Conservation (phyloP, 148 eudicot genomes). For the Chenopodium berlandieri region DNA sequence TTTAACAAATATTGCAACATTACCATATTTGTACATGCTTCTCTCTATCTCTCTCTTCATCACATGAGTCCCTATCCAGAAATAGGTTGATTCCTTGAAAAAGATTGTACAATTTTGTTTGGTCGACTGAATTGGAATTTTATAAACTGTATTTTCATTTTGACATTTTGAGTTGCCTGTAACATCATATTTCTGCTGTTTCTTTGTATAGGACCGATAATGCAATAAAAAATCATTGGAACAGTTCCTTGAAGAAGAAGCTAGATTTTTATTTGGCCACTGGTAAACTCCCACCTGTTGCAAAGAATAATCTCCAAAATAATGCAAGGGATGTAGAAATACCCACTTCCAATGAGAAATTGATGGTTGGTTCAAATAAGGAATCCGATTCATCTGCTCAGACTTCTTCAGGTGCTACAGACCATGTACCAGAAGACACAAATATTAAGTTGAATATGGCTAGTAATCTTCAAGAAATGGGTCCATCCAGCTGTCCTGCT, state of each 20-base stretch:
- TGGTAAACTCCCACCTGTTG: slow-evolving; percentile 78
- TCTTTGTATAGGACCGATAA: slow-evolving; percentile 76
- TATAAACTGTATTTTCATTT: background rate
- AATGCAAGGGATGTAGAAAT: slow-evolving; percentile 40
- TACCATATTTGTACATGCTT: too few relatives aligned
- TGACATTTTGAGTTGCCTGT: background rate
- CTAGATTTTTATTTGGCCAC: slow-evolving; percentile 79
- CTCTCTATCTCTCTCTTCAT: too few relatives aligned
- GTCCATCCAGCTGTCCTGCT: slow-evolving; percentile 32
- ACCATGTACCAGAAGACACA: slow-evolving; percentile 44
- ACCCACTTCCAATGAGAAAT: slow-evolving; percentile 38
- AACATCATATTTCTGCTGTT: slow-evolving; percentile 1
- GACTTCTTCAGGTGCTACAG: slow-evolving; percentile 61
- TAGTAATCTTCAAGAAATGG: slow-evolving; percentile 28
- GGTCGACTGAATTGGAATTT: background rate
- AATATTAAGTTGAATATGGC: slow-evolving; percentile 41
- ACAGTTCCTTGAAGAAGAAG: slow-evolving; percentile 97
- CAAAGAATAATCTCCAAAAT: slow-evolving; percentile 47
- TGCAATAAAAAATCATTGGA: slow-evolving; percentile 98
- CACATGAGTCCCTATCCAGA: too few relatives aligned
- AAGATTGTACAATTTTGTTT: too few relatives aligned
- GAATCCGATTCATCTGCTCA: slow-evolving; percentile 60
- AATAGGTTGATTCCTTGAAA: too few relatives aligned
- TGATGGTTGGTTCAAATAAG: slow-evolving; percentile 41
- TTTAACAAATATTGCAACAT: too few relatives aligned